Conservation (phyloP, 2,329 filamentous ascomycete genomes). For the Sporothrix variecibatus region DNA sequence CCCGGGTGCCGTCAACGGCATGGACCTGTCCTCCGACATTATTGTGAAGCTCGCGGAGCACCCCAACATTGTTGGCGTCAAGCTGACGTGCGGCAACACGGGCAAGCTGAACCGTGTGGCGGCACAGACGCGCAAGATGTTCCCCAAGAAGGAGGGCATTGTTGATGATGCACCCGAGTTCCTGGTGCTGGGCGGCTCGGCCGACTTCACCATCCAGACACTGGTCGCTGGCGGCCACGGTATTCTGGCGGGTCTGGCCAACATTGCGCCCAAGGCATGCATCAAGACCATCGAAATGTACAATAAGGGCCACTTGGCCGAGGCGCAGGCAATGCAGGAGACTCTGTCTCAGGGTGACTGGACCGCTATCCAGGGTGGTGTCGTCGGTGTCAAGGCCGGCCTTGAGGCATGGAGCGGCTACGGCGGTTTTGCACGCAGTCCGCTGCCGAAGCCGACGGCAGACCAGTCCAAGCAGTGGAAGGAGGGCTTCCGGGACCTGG, state of each 20-base stretch:
- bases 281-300: constrained; percentile 63
- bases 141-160: constrained; percentile 5
- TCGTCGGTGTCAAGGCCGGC: constrained; percentile 70
- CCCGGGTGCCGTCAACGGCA: constrained; percentile 62
- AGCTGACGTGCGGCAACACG: constrained; percentile 70
- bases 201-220: constrained; percentile 71
- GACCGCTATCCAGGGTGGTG: constrained; percentile 70
- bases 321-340: constrained; percentile 66
- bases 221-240: constrained; percentile 69
- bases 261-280: constrained; percentile 69
- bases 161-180: constrained; percentile 47
- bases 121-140: constrained; percentile 54
- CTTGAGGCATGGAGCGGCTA: constrained; percentile 69
- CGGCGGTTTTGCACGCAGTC: constrained; percentile 54
- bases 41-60: constrained; percentile 62
- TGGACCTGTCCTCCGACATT: constrained; percentile 65
- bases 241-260: constrained; percentile 71
- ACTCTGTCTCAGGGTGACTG: constrained; percentile 69
- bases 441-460: constrained; percentile 52
- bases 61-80: constrained; percentile 67
- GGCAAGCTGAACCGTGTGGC: constrained; percentile 67
- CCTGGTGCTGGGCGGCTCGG: constrained; percentile 70
- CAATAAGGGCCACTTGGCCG: constrained; percentile 55
- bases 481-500: constrained; percentile 56
- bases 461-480: constrained; percentile 55